Evolutionary conservation across 192 early-diverging fungal genomes (phyloP), one percentile per base, ranked within the genome.

Genomic region (Physocladia obscura): DNA sequence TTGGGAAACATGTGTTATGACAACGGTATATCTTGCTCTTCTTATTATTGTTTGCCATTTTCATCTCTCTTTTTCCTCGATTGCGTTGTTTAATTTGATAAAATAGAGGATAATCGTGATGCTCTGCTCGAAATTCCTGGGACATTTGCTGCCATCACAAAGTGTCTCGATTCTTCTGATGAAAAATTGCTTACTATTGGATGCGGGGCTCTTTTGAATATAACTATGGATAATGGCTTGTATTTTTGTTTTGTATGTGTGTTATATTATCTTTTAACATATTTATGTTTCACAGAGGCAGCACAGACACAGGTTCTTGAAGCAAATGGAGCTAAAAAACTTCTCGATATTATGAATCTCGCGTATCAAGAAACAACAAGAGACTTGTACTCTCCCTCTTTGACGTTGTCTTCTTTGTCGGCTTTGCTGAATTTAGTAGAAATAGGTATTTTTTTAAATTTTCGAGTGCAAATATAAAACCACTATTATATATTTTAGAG

Each of bases 1-100:
- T 39, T 85, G 4, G 83, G 80, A 1, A 85, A 85, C 62, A 64
- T 85, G 34, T 82, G 83, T 48, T 85, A 61, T 58, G 79, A 85
- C 49, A 62, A 81, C 44, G 82, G 78, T 80, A 44, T 8, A n/a
- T n/a, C n/a, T n/a, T 13, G n/a, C 40, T 13, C 40, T 44, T n/a
- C n/a, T n/a, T n/a, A 44, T n/a, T 44, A 44, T 44, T 44, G 8
- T 44, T n/a, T 44, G 40, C 40, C 40, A n/a, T 44, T n/a, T 44
- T 44, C 8, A n/a, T 13, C n/a, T 44, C 40, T 70, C 1, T 36
- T 39, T 69, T 63, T 37, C 13, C 62, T 29, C 21, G 30, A 30
- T 6, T 34, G 31, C 15, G 31, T 78, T 50, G 24, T 22, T 39
- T 11, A 22, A 76, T 67, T 27, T 36, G 35, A n/a, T 31, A 22